Evolutionary conservation across 768 basidiomycete species (phyloP).

Genomic region (Hygrocybe coccinea): DNA sequence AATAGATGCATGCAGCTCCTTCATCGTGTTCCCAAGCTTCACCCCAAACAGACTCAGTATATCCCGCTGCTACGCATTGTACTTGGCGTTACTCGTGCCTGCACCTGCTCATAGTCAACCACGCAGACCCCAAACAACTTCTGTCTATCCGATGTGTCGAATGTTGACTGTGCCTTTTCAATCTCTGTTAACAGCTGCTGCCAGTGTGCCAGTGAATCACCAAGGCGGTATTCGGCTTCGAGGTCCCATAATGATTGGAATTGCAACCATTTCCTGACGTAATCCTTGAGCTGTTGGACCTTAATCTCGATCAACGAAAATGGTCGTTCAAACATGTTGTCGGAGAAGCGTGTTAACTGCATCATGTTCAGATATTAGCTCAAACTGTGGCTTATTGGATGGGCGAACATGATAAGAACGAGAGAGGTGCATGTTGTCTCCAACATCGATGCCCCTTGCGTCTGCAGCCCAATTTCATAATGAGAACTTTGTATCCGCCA

Average conservation of each 20-base stretch:
- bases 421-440: conserved; percentile 83
- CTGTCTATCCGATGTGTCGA: conserved; percentile 93
- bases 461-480: conserved; percentile 94
- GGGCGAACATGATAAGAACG: conserved; percentile 41
- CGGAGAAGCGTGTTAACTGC: conserved; percentile 70
- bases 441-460: conserved; percentile 59
- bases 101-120: conserved; percentile 97
- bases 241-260: conserved; percentile 99
- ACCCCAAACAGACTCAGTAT: conserved; percentile 87
- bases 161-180: conserved; percentile 92
- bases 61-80: conserved; percentile 96
- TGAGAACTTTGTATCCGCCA: conserved; percentile 89
- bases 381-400: neutral
- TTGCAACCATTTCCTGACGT: conserved; percentile 96
- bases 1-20: conserved; percentile 93
- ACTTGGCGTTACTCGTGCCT: conserved; percentile 97
- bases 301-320: conserved; percentile 85
- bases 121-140: conserved; percentile 90
- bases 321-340: conserved; percentile 71
- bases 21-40: conserved; percentile 93
- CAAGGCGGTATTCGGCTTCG: conserved; percentile 91
- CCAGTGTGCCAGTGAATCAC: conserved; percentile 91
- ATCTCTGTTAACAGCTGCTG: conserved; percentile 95
- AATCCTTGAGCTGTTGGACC: conserved; percentile 79
- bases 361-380: conserved; percentile 9